These are phyloP conservation scores for Aureobasidium zeae DNA, from an alignment of 2,329 filamentous ascomycete species.

Conservation along the genomic window DNA sequence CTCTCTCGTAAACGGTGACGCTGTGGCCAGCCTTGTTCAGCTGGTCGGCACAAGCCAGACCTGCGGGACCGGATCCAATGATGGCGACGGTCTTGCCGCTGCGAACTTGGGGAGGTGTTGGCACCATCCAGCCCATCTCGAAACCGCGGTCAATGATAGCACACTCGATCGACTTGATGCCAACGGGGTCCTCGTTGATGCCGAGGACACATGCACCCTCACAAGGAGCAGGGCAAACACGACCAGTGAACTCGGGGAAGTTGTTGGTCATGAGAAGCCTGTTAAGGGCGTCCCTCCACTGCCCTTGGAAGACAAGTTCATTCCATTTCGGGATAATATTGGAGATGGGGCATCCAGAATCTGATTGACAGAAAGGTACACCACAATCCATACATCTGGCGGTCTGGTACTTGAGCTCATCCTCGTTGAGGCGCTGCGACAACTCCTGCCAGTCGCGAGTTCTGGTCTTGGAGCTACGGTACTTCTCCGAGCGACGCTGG, in stretches of 20 bases:
- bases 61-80: slow-evolving; percentile 85
- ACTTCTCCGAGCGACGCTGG: slow-evolving; percentile 84
- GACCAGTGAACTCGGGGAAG: slow-evolving; percentile 95
- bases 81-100: slow-evolving; percentile 83
- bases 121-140: slow-evolving; percentile 97
- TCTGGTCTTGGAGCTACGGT: slow-evolving; percentile 71
- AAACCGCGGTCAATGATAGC: slow-evolving; percentile 97
- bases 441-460: slow-evolving; percentile 92
- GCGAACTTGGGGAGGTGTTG: slow-evolving; percentile 64
- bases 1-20: slow-evolving; percentile 86
- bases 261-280: slow-evolving; percentile 94
- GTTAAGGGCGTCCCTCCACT: slow-evolving; percentile 89
- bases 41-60: slow-evolving; percentile 84
- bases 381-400: slow-evolving; percentile 98
- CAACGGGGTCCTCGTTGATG: slow-evolving; percentile 93
- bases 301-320: slow-evolving; percentile 62
- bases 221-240: slow-evolving; percentile 92
- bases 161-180: slow-evolving; percentile 97
- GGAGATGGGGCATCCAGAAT: slow-evolving; percentile 88
- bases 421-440: slow-evolving; percentile 76
- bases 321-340: slow-evolving; percentile 99
- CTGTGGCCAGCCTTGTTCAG: slow-evolving; percentile 84
- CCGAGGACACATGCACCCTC: slow-evolving; percentile 93
- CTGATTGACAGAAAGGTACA: slow-evolving; percentile 96
- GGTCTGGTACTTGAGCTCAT: slow-evolving; percentile 92